Evolutionary conservation across 2,329 filamentous ascomycete genomes (phyloP), one percentile per base, ranked within the genome.

Genomic region (Clonostachys chloroleuca): DNA sequence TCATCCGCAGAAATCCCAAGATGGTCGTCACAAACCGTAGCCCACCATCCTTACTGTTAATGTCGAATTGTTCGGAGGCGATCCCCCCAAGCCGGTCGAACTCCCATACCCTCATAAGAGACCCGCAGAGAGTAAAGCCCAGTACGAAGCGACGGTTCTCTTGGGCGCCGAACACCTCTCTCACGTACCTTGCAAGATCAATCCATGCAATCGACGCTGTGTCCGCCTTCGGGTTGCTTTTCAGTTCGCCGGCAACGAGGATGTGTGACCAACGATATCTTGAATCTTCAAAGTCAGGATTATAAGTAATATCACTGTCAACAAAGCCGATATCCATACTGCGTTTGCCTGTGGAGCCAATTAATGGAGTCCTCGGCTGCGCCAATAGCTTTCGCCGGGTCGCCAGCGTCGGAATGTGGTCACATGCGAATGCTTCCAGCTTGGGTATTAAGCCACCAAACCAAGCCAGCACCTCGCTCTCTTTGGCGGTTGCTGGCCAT

Each of bases 51-150:
- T 41, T 17, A 5, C 10, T 41, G 46, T 77, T 70, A 33, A 78
- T 70, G 59, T n/a, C n/a, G n/a, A n/a, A n/a, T n/a, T n/a, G n/a
- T n/a, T n/a, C n/a, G n/a, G n/a, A n/a, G n/a, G n/a, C n/a, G n/a
- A n/a, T n/a, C n/a, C n/a, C n/a, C n/a, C n/a, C n/a, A n/a, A n/a
- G n/a, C n/a, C n/a, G n/a, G 53, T 78, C 66, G 58, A 75, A 77
- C 48, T 57, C 59, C 71, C 61, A 77, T 47, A 76, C 52, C 43
- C 68, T 65, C 65, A 77, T 72, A 13, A 68, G 51, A 48, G 64
- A 63, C 51, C 69, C 62, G 47, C 63, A 78, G 12, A 77, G 49
- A 5, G 72, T 76, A 61, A 78, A 77, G 46, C 68, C 70, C 13
- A 75, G 54, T 45, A 73, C 64, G 51, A 75, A 77, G 24, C 68